phyloP scores from a whole-genome alignment of 768 basidiomycete species.

The Mrakia blollopis region DNA sequence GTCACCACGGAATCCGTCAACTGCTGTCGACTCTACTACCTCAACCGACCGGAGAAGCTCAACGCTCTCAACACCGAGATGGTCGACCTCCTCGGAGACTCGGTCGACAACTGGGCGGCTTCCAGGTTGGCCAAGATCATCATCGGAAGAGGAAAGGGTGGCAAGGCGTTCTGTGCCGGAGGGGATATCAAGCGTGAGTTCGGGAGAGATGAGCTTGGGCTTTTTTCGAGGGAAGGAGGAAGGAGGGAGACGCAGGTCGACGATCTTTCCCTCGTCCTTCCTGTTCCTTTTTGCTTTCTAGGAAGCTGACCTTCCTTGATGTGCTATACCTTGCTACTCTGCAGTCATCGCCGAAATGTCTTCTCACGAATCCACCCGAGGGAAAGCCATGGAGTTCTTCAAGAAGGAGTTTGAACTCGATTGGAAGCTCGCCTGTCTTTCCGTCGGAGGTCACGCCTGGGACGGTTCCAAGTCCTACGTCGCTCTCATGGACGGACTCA shows the following conservation, averaged over 20 bases:
- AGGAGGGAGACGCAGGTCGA: neutral
- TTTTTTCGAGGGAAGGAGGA: constrained; percentile 1
- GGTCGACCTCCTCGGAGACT: constrained; percentile 64
- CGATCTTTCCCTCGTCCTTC: neutral
- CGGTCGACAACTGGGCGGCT: constrained; percentile 49
- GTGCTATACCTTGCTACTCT: neutral
- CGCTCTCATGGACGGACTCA: constrained; percentile 80
- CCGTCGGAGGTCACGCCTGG: constrained; percentile 23
- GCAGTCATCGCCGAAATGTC: constrained; percentile 36
- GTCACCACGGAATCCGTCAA: neutral
- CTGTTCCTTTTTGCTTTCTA: constrained; percentile 13
- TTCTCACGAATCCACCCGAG: constrained; percentile 33
- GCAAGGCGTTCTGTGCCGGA: constrained; percentile 84
- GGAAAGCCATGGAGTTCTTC: constrained; percentile 76
- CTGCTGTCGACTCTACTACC: constrained; percentile 51
- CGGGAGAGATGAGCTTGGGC: neutral
- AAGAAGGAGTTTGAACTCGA: constrained; percentile 60
- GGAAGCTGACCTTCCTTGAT: neutral
- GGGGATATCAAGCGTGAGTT: constrained; percentile 84
- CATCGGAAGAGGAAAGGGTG: constrained; percentile 59
- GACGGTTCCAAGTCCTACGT: constrained; percentile 70
- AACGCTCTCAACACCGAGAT: constrained; percentile 79
- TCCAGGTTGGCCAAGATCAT: constrained; percentile 68
- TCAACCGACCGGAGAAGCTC: constrained; percentile 73
- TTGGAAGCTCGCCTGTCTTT: constrained; percentile 32